Evolutionary conservation across 331 rosid species (phyloP).

Genomic region (Quercus phellos): DNA sequence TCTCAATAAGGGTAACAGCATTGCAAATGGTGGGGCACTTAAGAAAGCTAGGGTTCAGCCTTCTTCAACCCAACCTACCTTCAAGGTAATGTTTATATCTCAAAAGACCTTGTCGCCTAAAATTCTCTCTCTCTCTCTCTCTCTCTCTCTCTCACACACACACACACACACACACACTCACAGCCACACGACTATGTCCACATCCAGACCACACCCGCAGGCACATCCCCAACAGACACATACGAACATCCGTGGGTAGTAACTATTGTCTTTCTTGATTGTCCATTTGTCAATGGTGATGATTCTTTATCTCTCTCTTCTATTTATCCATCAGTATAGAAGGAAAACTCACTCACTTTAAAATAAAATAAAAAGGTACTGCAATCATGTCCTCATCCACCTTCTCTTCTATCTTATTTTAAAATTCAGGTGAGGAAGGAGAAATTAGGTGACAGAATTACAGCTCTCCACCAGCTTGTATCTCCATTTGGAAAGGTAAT

Average conservation of each 20-base stretch:
- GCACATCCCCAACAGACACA: slow-evolving; percentile 25
- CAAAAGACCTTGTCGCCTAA: slow-evolving; percentile 6
- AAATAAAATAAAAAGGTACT: slow-evolving; percentile 9
- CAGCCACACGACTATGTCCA: neutral
- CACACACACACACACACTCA: slow-evolving; percentile 19
- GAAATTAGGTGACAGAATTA: slow-evolving; percentile 96
- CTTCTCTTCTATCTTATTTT: slow-evolving; percentile 14
- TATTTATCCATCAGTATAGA: slow-evolving; percentile 6
- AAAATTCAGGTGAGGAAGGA: slow-evolving; percentile 90
- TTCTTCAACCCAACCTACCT: slow-evolving; percentile 64
- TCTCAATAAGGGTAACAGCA: slow-evolving; percentile 67
- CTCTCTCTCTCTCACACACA: slow-evolving; percentile 6
- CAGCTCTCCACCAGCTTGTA: slow-evolving; percentile 96
- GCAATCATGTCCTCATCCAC: slow-evolving; percentile 31
- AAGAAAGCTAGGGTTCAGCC: slow-evolving; percentile 95
- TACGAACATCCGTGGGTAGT: slow-evolving; percentile 34
- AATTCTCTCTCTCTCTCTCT: slow-evolving; percentile 23
- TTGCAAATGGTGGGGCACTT: slow-evolving; percentile 66
- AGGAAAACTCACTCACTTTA: slow-evolving; percentile 16
- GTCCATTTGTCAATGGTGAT: slow-evolving; percentile 47
- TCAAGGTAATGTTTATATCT: slow-evolving; percentile 61
- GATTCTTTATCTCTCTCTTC: slow-evolving; percentile 49
- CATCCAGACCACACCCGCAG: neutral
- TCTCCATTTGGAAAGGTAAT: slow-evolving; percentile 98
- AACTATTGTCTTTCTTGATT: slow-evolving; percentile 72